Evolutionary conservation across 2,329 filamentous ascomycete genomes (phyloP).

Genomic region (Ophiocordyceps camponoti-rufipedis): DNA sequence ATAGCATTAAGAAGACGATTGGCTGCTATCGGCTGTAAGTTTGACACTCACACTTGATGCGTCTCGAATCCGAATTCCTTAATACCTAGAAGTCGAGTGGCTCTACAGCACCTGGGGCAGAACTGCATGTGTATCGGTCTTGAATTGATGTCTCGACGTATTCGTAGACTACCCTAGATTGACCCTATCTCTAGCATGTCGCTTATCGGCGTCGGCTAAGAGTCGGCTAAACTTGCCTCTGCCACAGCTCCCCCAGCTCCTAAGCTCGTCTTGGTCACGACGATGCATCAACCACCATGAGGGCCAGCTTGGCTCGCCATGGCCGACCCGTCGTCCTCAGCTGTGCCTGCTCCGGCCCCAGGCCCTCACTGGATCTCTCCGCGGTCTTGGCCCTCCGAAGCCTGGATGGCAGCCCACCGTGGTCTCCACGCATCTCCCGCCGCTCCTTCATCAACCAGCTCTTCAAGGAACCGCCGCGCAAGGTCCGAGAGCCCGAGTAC

Average conservation of each 20-base stretch:
- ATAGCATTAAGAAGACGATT: no score
- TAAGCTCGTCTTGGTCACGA: background rate
- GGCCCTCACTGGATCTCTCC: constrained; percentile 15
- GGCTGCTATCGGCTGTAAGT: no score
- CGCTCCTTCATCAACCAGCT: constrained; percentile 41
- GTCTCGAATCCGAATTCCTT: no score
- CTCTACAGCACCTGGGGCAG: no score
- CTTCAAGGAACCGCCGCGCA: constrained; percentile 38
- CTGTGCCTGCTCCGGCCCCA: constrained; percentile 2
- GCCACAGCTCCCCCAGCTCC: background rate
- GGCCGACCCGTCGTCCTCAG: constrained; percentile 19
- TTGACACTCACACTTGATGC: no score
- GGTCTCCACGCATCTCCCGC: constrained; percentile 6
- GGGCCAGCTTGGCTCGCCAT: constrained; percentile 25
- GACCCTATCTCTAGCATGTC: no score
- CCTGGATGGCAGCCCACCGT: constrained; percentile 7
- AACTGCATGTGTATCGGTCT: no score
- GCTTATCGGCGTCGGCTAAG: background rate
- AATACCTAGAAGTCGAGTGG: no score
- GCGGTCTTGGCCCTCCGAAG: constrained; percentile 11
- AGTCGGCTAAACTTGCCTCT: background rate
- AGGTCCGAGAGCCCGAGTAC: constrained; percentile 41
- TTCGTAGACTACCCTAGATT: no score
- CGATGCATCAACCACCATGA: constrained; percentile 15
- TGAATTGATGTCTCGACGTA: no score